Evolutionary conservation across 108 stramenopile species (phyloP).

Genomic region (Phaeodactylum tricornutum): DNA sequence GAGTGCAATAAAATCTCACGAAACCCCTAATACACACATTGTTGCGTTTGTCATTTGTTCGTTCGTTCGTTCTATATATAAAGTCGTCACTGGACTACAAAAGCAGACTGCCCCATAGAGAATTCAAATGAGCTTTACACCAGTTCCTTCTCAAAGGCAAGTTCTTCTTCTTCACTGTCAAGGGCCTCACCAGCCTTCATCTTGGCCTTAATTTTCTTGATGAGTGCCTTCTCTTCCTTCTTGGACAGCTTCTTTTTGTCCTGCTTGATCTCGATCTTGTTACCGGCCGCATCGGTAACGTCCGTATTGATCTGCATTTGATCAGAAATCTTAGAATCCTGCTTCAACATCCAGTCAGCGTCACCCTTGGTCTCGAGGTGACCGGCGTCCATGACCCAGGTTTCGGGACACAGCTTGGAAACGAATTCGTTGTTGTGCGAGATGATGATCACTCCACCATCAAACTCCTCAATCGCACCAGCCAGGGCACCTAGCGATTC

Average conservation of each 20-base stretch:
- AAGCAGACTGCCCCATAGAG: too few relatives aligned
- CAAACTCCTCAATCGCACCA: conserved; percentile 93
- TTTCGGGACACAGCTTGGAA: conserved; percentile 92
- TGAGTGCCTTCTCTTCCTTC: conserved; percentile 95
- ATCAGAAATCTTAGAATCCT: conserved; percentile 90
- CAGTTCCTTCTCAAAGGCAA: conserved; percentile 91
- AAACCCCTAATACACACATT: too few relatives aligned
- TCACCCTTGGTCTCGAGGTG: conserved; percentile 97
- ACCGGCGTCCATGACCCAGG: conserved; percentile 98
- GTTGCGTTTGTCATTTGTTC: too few relatives aligned
- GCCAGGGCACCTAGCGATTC: conserved; percentile 97
- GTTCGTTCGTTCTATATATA: too few relatives aligned
- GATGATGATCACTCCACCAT: conserved; percentile 99
- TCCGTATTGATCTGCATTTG: conserved; percentile 80
- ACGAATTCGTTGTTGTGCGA: conserved; percentile 99
- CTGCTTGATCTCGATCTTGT: conserved; percentile 90
- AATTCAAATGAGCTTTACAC: conserved; percentile 43
- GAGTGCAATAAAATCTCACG: too few relatives aligned
- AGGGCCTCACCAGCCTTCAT: conserved; percentile 88
- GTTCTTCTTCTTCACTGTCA: conserved; percentile 90
- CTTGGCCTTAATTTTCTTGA: conserved; percentile 95
- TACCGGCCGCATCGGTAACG: conserved; percentile 96
- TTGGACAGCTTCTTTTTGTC: conserved; percentile 96
- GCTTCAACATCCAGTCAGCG: conserved; percentile 97
- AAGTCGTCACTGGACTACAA: too few relatives aligned